These are phyloP conservation scores for Geotrichum macrosporum DNA, from an alignment of 1,139 yeast genomes.

Conservation along the genomic window DNA sequence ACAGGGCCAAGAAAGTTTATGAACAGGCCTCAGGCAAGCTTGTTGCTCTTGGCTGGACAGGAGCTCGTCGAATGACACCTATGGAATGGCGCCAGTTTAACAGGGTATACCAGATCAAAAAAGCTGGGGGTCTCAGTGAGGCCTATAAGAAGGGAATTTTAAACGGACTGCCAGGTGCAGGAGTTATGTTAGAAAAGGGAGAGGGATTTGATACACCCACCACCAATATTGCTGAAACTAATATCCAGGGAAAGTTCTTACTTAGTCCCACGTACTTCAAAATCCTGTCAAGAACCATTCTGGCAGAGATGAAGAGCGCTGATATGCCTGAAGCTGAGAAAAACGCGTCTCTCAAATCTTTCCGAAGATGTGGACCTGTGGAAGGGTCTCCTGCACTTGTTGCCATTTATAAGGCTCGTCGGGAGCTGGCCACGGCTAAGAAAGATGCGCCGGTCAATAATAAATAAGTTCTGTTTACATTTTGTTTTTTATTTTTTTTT, in stretches of 20 bases:
- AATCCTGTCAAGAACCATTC: constrained; percentile 28
- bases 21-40: constrained; percentile 50
- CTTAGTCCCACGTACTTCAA: constrained; percentile 30
- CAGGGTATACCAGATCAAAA: constrained; percentile 46
- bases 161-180: constrained; percentile 51
- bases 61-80: constrained; percentile 66
- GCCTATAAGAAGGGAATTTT: constrained; percentile 75
- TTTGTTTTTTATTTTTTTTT: too few species aligned
- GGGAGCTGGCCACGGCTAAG: too few species aligned
- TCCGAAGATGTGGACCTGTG: constrained; percentile 34
- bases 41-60: constrained; percentile 82
- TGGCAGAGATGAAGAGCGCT: constrained; percentile 22
- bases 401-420: constrained; percentile 29
- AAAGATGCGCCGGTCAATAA: too few species aligned
- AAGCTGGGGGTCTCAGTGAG: constrained; percentile 69
- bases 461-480: too few species aligned
- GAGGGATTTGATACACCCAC: constrained; percentile 57
- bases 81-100: constrained; percentile 69
- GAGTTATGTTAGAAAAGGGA: constrained; percentile 59
- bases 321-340: constrained; percentile 25
- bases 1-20: constrained; percentile 27
- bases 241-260: constrained; percentile 30
- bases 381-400: constrained; percentile 30
- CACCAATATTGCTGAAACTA: constrained; percentile 2
- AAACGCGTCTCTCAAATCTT: constrained; percentile 26